phyloP scores from a whole-genome alignment of 306 rosid species.

The Malus fusca region DNA sequence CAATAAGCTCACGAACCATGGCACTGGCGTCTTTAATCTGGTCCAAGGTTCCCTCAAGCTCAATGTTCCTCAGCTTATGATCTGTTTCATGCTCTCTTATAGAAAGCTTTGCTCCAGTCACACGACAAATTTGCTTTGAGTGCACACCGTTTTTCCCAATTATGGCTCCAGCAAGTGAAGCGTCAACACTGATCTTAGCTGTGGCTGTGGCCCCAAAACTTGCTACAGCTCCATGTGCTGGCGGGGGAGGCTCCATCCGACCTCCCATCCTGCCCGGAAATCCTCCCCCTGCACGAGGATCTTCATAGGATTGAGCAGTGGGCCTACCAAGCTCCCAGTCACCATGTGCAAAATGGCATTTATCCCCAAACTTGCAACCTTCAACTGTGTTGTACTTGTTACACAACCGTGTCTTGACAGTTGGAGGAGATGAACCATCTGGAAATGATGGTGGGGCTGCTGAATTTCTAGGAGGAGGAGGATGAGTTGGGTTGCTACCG shows the following conservation, averaged over 20 bases:
- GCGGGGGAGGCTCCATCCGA: slow-evolving; percentile 36
- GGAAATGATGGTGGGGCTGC: slow-evolving; percentile 54
- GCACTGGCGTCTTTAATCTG: slow-evolving; percentile 75
- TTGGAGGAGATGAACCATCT: slow-evolving; percentile 67
- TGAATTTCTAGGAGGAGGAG: slow-evolving; percentile 44
- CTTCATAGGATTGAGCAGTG: slow-evolving; percentile 49
- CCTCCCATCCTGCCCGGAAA: slow-evolving; percentile 46
- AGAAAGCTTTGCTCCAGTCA: slow-evolving; percentile 75
- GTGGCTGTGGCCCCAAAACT: slow-evolving; percentile 78
- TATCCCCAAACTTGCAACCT: slow-evolving; percentile 89
- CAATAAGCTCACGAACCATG: slow-evolving; percentile 76
- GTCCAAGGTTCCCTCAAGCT: slow-evolving; percentile 77
- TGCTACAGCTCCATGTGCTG: slow-evolving; percentile 48
- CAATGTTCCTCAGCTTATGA: slow-evolving; percentile 64
- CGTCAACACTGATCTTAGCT: slow-evolving; percentile 71
- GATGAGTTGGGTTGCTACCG: slow-evolving; percentile 41
- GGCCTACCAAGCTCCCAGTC: slow-evolving; percentile 88
- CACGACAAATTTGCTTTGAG: slow-evolving; percentile 73
- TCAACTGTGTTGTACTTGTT: slow-evolving; percentile 65
- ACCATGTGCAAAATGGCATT: slow-evolving; percentile 71
- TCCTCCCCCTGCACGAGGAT: slow-evolving; percentile 45
- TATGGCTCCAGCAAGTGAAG: slow-evolving; percentile 76
- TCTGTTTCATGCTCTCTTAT: slow-evolving; percentile 71
- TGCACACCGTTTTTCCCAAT: slow-evolving; percentile 78
- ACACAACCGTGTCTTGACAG: slow-evolving; percentile 76